These are phyloP conservation scores for Boletus semigastroideus DNA, from an alignment of 1,284 basidiomycete species.

Conservation along the genomic window DNA sequence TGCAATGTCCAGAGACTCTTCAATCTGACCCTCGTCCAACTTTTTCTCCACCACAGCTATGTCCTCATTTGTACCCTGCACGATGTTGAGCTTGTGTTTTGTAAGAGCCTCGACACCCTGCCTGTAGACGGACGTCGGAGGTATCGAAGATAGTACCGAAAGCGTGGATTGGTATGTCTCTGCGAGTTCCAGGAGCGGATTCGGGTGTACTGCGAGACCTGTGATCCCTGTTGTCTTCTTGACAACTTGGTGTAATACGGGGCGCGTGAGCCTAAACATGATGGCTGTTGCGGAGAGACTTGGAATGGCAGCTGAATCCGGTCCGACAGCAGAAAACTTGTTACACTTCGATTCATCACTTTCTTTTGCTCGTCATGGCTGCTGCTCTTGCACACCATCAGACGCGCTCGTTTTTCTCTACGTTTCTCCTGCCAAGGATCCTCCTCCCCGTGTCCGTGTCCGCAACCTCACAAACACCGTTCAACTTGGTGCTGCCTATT, in stretches of 20 bases:
- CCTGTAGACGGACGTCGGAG: constrained; percentile 83
- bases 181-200: constrained; percentile 78
- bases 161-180: constrained; percentile 83
- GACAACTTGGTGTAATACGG: constrained; percentile 60
- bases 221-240: constrained; percentile 83
- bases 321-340: neutral
- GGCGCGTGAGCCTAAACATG: constrained; percentile 81
- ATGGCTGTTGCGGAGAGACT: constrained; percentile 23
- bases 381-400: constrained; percentile 40
- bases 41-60: constrained; percentile 68
- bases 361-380: constrained; percentile 39
- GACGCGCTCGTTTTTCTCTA: constrained; percentile 34
- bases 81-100: constrained; percentile 75
- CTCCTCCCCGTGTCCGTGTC: constrained; percentile 28
- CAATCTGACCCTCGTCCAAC: constrained; percentile 78
- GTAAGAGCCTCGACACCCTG: constrained; percentile 89
- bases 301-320: constrained; percentile 5
- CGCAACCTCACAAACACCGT: constrained; percentile 31
- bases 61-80: constrained; percentile 69
- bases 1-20: constrained; percentile 83
- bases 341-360: neutral
- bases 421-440: constrained; percentile 40
- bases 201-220: constrained; percentile 70
- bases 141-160: constrained; percentile 66
- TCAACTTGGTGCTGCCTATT: constrained; percentile 50